Conservation (phyloP, 208 protist genomes). For the Acanthamoeba castellanii region DNA sequence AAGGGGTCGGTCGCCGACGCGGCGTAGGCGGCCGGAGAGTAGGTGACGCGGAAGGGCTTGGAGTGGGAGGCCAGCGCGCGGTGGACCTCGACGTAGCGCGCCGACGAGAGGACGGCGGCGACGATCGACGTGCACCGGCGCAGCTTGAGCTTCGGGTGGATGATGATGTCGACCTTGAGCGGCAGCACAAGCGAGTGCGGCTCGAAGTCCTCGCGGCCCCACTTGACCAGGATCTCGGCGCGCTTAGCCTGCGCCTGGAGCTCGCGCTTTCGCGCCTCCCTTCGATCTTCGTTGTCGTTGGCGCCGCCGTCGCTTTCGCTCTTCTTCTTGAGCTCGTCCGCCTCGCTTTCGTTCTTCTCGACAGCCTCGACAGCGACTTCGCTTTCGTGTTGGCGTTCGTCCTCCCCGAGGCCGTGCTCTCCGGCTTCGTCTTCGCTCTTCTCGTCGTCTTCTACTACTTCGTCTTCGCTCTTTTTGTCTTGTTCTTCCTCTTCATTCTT, state of each 20-base stretch:
- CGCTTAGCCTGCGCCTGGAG: not conserved
- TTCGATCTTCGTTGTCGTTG: not conserved
- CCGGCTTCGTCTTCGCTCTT: not conserved
- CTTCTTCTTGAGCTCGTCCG: not conserved
- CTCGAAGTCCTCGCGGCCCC: constrained; percentile 2
- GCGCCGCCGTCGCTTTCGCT: not conserved
- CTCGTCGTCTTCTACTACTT: too few species aligned
- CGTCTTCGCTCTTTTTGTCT: too few species aligned
- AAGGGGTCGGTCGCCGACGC: not conserved
- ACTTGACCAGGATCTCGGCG: not conserved
- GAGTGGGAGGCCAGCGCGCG: constrained; percentile 27
- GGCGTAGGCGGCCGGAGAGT: not conserved
- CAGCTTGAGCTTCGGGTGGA: constrained; percentile 54
- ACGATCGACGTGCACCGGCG: constrained; percentile 39
- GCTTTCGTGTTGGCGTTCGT: not conserved
- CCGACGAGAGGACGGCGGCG: constrained; percentile 26
- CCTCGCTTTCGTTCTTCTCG: too few species aligned
- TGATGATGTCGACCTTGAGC: constrained; percentile 39
- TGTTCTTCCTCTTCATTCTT: not conserved
- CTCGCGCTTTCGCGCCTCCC: not conserved
- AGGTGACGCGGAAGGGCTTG: not conserved
- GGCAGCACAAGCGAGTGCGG: constrained; percentile 16
- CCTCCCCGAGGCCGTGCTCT: not conserved
- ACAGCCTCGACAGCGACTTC: not conserved
- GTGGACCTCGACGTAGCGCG: constrained; percentile 6